Conservation (phyloP, 2,329 filamentous ascomycete species). For the Bipolaris zeicola region DNA sequence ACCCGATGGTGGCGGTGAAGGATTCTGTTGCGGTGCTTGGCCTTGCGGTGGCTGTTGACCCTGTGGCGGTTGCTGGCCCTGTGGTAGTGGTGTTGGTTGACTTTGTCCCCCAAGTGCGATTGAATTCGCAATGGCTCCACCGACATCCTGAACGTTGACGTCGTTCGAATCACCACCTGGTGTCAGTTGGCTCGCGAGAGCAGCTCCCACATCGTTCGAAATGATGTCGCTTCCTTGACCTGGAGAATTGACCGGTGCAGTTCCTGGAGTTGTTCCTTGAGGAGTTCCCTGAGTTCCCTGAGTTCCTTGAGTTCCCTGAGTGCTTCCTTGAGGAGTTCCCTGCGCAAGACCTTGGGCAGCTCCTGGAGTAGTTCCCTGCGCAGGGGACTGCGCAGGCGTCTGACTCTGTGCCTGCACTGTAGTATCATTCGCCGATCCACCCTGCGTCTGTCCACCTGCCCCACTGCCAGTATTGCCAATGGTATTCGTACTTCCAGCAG, state of each 20-base stretch:
- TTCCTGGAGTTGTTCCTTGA: not conserved
- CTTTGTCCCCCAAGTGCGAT: conserved; percentile 11
- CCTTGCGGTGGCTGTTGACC: conserved; percentile 12
- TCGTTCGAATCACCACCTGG: conserved; percentile 2
- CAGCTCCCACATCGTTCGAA: conserved; percentile 2
- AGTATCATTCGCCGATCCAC: conserved; percentile 15
- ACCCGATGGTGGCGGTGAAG: not conserved
- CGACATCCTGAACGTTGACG: conserved; percentile 2
- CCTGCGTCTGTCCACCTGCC: conserved; percentile 19
- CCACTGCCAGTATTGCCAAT: conserved; percentile 20
- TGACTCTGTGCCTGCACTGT: conserved; percentile 14
- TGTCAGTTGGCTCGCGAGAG: conserved; percentile 10
- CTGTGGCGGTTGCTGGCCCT: not conserved
- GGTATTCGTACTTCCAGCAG: conserved; percentile 19
- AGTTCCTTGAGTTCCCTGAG: not conserved
- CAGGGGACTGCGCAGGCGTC: not conserved
- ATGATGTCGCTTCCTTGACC: conserved; percentile 7
- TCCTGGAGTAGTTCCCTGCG: too few species aligned
- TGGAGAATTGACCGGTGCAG: not conserved
- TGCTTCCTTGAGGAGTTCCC: too few species aligned
- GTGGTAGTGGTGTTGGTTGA: conserved; percentile 10
- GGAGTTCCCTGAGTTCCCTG: not conserved
- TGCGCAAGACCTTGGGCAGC: too few species aligned
- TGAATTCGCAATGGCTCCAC: conserved; percentile 13
- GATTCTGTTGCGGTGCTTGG: conserved; percentile 7